phyloP scores from a whole-genome alignment of 768 basidiomycete genomes.

The Phlegmacium glaucopus region DNA sequence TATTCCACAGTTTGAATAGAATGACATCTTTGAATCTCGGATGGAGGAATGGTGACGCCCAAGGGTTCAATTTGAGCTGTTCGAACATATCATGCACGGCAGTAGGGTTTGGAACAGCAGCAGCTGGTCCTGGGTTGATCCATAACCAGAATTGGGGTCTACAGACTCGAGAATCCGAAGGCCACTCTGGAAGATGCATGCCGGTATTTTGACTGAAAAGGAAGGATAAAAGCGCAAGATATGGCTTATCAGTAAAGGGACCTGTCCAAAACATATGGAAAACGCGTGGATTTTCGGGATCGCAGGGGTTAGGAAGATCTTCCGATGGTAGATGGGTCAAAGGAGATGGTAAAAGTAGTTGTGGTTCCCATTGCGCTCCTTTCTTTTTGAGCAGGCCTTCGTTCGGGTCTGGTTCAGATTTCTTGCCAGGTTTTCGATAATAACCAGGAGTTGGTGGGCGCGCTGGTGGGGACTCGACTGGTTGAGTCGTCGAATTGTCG shows the following conservation, averaged over 20 bases:
- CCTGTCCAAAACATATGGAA: slow-evolving; percentile 99
- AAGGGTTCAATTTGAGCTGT: slow-evolving; percentile 74
- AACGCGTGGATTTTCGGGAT: slow-evolving; percentile 71
- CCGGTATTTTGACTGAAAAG: slow-evolving; percentile 91
- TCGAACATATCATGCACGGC: slow-evolving; percentile 82
- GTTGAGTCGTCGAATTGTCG: slow-evolving; percentile 25
- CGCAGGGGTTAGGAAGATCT: slow-evolving; percentile 53
- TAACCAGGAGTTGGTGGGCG: slow-evolving; percentile 10
- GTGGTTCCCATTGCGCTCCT: slow-evolving; percentile 55
- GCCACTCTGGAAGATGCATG: slow-evolving; percentile 53
- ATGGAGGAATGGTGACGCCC: slow-evolving; percentile 91
- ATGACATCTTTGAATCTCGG: slow-evolving; percentile 85
- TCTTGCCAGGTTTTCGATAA: slow-evolving; percentile 7
- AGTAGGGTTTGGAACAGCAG: slow-evolving; percentile 73
- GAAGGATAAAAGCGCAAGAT: slow-evolving; percentile 88
- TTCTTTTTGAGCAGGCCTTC: slow-evolving; percentile 56
- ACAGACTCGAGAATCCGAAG: slow-evolving; percentile 50
- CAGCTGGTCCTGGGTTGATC: slow-evolving; percentile 94
- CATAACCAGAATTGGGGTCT: slow-evolving; percentile 93
- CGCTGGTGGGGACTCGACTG: slow-evolving; percentile 11
- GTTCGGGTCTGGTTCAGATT: slow-evolving; percentile 41
- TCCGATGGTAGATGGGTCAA: slow-evolving; percentile 41
- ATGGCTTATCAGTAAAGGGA: slow-evolving; percentile 95
- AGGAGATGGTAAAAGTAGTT: slow-evolving; percentile 44
- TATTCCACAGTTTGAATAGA: slow-evolving; percentile 95